Evolutionary conservation across 176 grass and related monocot species (phyloP).

Genomic region (Rhynchospora breviuscula): DNA sequence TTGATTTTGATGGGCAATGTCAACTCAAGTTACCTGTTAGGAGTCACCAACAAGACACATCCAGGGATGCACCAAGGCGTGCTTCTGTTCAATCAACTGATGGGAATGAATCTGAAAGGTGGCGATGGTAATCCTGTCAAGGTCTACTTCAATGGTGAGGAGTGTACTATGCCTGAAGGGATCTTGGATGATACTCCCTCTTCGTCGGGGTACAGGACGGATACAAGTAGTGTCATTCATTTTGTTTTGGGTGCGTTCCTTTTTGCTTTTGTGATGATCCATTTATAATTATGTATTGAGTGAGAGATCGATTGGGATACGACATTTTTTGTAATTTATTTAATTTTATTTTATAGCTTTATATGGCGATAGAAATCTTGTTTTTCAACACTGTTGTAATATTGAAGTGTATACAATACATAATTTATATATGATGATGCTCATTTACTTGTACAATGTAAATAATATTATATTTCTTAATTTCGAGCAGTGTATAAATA

Average conservation of each 20-base stretch:
- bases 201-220: neutral
- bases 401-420: slow-evolving; percentile 6
- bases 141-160: slow-evolving; percentile 76
- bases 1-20: slow-evolving; percentile 51
- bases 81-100: slow-evolving; percentile 58
- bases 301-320: neutral
- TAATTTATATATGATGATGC: neutral
- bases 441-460: neutral
- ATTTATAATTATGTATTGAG: neutral
- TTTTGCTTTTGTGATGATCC: slow-evolving; percentile 1
- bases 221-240: neutral
- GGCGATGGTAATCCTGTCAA: slow-evolving; percentile 73
- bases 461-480: no score
- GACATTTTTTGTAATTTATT: neutral
- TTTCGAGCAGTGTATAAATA: no score
- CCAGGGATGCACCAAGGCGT: slow-evolving; percentile 67
- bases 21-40: slow-evolving; percentile 39
- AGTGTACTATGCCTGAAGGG: slow-evolving; percentile 59
- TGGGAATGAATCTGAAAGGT: slow-evolving; percentile 29
- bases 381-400: slow-evolving; percentile 6
- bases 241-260: slow-evolving; percentile 1
- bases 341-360: neutral
- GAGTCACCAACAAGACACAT: slow-evolving; percentile 36
- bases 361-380: neutral
- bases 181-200: slow-evolving; percentile 27